Percentiles rank a stretch among this genome's conserved stretches.
phyloP scores from a whole-genome alignment of 345 rosid species.

The Populus davidiana region DNA sequence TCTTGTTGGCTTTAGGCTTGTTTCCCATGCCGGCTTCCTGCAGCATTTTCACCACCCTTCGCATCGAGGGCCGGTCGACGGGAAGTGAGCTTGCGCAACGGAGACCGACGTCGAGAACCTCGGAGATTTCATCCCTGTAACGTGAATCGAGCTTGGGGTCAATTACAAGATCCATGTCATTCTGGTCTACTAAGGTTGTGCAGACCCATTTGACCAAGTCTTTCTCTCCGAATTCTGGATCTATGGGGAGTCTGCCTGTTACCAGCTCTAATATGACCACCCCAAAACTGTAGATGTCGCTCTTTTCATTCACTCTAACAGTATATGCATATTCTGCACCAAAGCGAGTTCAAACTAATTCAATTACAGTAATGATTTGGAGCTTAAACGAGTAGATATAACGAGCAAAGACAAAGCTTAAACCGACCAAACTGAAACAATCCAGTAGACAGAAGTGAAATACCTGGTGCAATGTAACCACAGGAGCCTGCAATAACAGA shows the following conservation, averaged over 20 bases:
- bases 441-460: neutral
- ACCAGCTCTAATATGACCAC: slow-evolving; percentile 78
- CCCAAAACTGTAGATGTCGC: slow-evolving; percentile 89
- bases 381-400: neutral
- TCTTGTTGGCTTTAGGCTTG: slow-evolving; percentile 27
- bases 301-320: slow-evolving; percentile 85
- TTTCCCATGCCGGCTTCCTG: slow-evolving; percentile 44
- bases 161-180: slow-evolving; percentile 47
- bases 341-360: neutral
- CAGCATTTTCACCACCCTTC: slow-evolving; percentile 84
- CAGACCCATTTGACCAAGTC: slow-evolving; percentile 77
- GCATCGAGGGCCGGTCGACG: slow-evolving; percentile 78
- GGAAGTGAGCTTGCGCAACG: slow-evolving; percentile 75
- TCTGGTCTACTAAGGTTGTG: slow-evolving; percentile 49
- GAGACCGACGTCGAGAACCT: slow-evolving; percentile 67
- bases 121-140: slow-evolving; percentile 53
- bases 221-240: slow-evolving; percentile 73
- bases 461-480: slow-evolving; percentile 98
- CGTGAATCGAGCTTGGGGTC: slow-evolving; percentile 56
- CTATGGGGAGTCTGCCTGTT: slow-evolving; percentile 66
- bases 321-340: slow-evolving; percentile 82
- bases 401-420: neutral
- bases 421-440: neutral
- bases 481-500: slow-evolving; percentile 86
- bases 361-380: neutral